These are phyloP conservation scores for Penicillium pulvis DNA, from an alignment of 495 filamentous ascomycete species.

Conservation along the genomic window DNA sequence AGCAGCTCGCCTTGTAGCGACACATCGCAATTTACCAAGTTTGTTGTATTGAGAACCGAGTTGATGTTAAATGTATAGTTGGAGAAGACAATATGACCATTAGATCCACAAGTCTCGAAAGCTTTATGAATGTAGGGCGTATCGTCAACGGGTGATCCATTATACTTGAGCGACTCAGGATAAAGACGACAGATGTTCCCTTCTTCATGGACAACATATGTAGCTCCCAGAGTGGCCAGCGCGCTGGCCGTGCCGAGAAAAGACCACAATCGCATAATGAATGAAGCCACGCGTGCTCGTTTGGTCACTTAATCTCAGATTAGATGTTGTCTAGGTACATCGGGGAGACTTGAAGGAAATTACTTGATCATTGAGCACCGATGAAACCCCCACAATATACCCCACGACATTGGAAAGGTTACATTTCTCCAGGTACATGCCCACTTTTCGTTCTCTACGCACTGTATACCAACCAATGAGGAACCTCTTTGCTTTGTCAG, in stretches of 20 bases:
- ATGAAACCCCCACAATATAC: not conserved
- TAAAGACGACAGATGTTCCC: slow-evolving; percentile 18
- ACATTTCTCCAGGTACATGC: not conserved
- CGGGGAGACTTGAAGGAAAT: not conserved
- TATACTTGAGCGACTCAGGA: slow-evolving; percentile 23
- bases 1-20: slow-evolving; percentile 37
- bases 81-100: slow-evolving; percentile 42
- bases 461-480: not conserved
- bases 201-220: slow-evolving; percentile 16
- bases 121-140: slow-evolving; percentile 44
- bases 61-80: slow-evolving; percentile 41
- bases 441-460: not conserved
- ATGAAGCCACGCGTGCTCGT: not conserved
- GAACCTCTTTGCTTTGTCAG: not conserved
- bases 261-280: slow-evolving; percentile 8
- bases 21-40: slow-evolving; percentile 42
- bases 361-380: not conserved
- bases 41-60: slow-evolving; percentile 47
- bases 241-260: slow-evolving; percentile 3
- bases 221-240: slow-evolving; percentile 13
- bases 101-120: slow-evolving; percentile 40
- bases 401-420: not conserved
- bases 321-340: not conserved
- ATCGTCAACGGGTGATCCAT: slow-evolving; percentile 32
- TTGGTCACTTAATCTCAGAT: not conserved